A percentile compares a stretch with the other conserved stretches of the same genome.
These are phyloP conservation scores for Cystofilobasidium capitatum DNA, from an alignment of 768 basidiomycete genomes.

Conservation along the genomic window DNA sequence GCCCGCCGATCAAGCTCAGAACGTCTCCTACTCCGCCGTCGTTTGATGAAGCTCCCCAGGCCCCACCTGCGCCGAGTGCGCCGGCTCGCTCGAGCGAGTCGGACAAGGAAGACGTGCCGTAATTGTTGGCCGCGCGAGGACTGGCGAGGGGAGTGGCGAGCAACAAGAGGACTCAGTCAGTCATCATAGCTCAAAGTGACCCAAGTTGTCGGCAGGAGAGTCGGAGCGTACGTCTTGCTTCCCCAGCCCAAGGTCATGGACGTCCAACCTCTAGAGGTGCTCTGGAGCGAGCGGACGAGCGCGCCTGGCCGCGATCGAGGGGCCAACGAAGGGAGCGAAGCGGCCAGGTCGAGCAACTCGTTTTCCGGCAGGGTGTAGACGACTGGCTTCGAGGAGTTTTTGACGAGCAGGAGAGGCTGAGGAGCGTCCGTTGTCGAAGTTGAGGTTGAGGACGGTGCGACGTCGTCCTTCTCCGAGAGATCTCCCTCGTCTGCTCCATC, in stretches of 20 bases:
- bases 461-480: neutral
- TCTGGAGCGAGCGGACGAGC: neutral
- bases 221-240: conserved; percentile 3
- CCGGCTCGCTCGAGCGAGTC: conserved; percentile 9
- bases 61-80: conserved; percentile 4
- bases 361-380: neutral
- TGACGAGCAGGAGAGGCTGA: neutral
- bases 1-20: conserved; percentile 2
- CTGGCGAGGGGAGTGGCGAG: neutral
- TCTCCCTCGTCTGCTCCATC: neutral
- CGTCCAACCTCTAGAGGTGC: neutral
- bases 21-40: neutral
- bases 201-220: neutral
- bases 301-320: neutral
- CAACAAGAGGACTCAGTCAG: neutral
- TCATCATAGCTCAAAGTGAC: neutral
- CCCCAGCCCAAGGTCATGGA: neutral
- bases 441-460: neutral
- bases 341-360: neutral
- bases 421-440: too few relatives aligned
- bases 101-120: neutral
- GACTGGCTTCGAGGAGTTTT: too few relatives aligned
- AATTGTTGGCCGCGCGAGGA: neutral
- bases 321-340: neutral
- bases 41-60: neutral